A percentile compares a stretch with the other conserved stretches of the same genome.
phyloP scores from a whole-genome alignment of 2,329 filamentous ascomycete species.

The Cadophora luteo-olivacea region DNA sequence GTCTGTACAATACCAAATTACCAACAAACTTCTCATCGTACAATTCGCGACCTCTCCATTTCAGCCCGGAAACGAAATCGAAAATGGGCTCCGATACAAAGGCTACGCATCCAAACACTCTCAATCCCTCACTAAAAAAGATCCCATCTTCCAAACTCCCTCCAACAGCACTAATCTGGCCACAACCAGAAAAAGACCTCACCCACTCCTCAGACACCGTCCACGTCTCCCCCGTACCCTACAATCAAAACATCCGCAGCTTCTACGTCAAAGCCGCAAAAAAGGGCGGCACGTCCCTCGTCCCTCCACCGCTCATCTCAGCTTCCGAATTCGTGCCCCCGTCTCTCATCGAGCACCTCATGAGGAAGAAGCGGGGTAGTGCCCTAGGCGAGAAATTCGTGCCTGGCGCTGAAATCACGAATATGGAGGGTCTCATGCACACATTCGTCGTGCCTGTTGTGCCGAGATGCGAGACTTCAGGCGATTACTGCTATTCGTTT shows the following conservation, averaged over 20 bases:
- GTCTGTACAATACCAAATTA: no score
- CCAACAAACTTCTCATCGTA: no score
- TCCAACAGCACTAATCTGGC: neutral
- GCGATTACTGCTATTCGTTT: slow-evolving; percentile 35
- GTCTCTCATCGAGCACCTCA: slow-evolving; percentile 30
- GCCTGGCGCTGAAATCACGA: slow-evolving; percentile 32
- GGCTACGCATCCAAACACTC: neutral
- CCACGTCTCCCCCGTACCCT: slow-evolving; percentile 23
- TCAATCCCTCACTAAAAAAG: slow-evolving; percentile 5
- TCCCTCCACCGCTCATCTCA: slow-evolving; percentile 37
- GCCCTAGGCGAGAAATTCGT: slow-evolving; percentile 36
- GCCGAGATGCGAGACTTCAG: slow-evolving; percentile 33
- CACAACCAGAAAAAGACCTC: neutral
- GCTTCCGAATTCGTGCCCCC: slow-evolving; percentile 34
- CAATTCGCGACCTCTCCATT: neutral
- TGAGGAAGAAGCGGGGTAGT: slow-evolving; percentile 36
- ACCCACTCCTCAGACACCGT: slow-evolving; percentile 23
- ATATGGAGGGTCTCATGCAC: slow-evolving; percentile 41
- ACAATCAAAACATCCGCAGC: slow-evolving; percentile 19
- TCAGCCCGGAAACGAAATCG: neutral
- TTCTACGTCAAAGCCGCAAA: slow-evolving; percentile 27
- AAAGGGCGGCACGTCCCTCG: neutral
- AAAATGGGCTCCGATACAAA: neutral
- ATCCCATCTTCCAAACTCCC: neutral
- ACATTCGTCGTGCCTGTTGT: slow-evolving; percentile 40